Percentiles rank a stretch among this genome's conserved stretches.
Evolutionary conservation across 768 basidiomycete species (phyloP).

Genomic region (Candolleomyces efflorescens): DNA sequence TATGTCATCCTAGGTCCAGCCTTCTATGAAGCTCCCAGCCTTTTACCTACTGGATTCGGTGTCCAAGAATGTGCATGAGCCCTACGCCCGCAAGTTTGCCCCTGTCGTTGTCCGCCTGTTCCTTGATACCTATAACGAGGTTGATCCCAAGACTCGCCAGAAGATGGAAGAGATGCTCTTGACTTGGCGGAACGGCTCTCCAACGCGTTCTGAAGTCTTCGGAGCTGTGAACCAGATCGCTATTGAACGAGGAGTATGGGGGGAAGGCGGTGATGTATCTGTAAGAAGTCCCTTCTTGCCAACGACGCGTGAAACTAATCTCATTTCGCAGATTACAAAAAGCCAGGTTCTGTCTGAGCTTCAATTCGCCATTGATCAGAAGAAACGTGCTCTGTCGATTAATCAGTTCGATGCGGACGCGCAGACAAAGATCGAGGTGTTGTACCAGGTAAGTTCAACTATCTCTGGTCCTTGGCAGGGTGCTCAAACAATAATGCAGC

Average conservation of each 20-base stretch:
- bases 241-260: constrained; percentile 85
- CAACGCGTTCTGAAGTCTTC: constrained; percentile 79
- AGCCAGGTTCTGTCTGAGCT: constrained; percentile 80
- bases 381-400: constrained; percentile 65
- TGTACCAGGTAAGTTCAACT: constrained; percentile 65
- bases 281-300: not conserved
- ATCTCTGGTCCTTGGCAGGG: not conserved
- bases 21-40: constrained; percentile 86
- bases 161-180: constrained; percentile 99
- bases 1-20: constrained; percentile 61
- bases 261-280: constrained; percentile 39
- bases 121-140: constrained; percentile 81
- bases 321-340: constrained; percentile 48
- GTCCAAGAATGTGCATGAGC: constrained; percentile 92
- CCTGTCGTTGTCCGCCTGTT: constrained; percentile 80
- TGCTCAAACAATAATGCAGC: constrained; percentile 30
- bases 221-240: constrained; percentile 72
- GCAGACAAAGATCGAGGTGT: constrained; percentile 68
- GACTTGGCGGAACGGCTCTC: constrained; percentile 90
- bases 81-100: constrained; percentile 84
- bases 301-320: constrained; percentile 30
- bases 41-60: constrained; percentile 97
- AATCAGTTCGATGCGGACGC: constrained; percentile 71
- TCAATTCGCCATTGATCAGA: constrained; percentile 76
- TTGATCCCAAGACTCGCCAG: constrained; percentile 77